Conservation (phyloP, 1,139 yeast genomes). For the Ogataea hybrid region DNA sequence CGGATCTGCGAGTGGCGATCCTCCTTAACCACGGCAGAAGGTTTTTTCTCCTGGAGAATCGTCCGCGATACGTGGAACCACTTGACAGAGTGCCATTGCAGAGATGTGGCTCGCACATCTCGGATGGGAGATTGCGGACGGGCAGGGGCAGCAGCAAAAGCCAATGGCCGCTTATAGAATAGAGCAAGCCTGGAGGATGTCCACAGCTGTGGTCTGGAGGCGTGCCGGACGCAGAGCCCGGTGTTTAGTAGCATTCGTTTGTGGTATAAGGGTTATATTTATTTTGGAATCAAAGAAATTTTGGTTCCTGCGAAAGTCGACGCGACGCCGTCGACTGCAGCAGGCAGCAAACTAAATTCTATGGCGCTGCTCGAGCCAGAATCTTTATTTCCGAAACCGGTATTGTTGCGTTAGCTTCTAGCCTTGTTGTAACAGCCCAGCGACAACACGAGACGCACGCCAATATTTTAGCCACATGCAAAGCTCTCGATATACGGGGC, state of each 20-base stretch:
- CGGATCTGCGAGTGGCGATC: constrained; percentile 49
- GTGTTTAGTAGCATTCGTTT: background rate
- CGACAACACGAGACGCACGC: background rate
- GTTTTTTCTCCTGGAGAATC: background rate
- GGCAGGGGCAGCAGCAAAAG: background rate
- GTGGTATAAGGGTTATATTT: background rate
- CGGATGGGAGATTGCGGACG: constrained; percentile 1
- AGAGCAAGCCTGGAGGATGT: background rate
- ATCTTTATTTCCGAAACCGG: background rate
- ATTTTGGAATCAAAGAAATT: background rate
- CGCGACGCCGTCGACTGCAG: constrained; percentile 1
- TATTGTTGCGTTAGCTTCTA: background rate
- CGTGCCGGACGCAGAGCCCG: constrained; percentile 1
- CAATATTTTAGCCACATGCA: background rate
- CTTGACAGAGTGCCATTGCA: background rate
- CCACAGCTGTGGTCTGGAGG: background rate
- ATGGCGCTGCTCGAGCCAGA: constrained; percentile 1
- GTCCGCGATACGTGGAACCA: background rate
- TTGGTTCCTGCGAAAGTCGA: background rate
- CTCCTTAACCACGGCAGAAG: constrained; percentile 2
- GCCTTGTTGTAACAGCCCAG: background rate
- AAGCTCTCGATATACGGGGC: background rate
- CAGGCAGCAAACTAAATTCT: background rate
- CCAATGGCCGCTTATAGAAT: background rate
- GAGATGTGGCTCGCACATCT: constrained; percentile 1